Conservation (phyloP, 2,329 filamentous ascomycete species). For the Tolypocladium capitatum region DNA sequence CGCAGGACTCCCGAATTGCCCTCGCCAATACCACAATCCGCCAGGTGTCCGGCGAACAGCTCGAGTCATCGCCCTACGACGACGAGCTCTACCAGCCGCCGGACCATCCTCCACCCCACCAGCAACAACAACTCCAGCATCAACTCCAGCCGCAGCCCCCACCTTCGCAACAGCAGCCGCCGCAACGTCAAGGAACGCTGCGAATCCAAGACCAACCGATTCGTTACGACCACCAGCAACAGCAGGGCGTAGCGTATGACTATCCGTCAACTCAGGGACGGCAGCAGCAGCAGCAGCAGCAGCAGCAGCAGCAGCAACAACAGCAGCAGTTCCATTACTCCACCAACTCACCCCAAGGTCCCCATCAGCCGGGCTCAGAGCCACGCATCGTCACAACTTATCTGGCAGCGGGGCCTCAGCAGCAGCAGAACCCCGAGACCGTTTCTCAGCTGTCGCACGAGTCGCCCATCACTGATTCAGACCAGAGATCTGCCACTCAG, state of each 20-base stretch:
- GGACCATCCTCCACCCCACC: constrained; percentile 9
- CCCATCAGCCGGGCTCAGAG: constrained; percentile 23
- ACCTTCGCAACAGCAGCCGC: constrained; percentile 9
- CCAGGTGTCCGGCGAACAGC: constrained; percentile 29
- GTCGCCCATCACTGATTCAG: constrained; percentile 38
- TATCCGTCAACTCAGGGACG: constrained; percentile 18
- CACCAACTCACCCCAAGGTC: constrained; percentile 5
- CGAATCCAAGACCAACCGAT: constrained; percentile 22
- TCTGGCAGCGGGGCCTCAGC: constrained; percentile 17
- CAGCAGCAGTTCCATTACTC: constrained; percentile 14
- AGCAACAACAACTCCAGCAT: constrained; percentile 21
- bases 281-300: constrained; percentile 16
- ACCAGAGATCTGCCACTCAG: constrained; percentile 25
- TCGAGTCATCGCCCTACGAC: constrained; percentile 32
- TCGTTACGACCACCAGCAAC: constrained; percentile 11
- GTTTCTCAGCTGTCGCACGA: constrained; percentile 51
- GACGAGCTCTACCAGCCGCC: constrained; percentile 25
- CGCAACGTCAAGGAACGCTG: constrained; percentile 9
- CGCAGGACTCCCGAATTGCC: constrained; percentile 25
- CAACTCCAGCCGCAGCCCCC: constrained; percentile 13
- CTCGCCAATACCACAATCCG: constrained; percentile 28
- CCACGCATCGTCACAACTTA: constrained; percentile 22
- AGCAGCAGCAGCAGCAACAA: constrained; percentile 9
- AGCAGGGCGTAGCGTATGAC: constrained; percentile 17
- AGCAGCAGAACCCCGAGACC: constrained; percentile 40